A percentile compares a stretch with the other conserved stretches of the same genome.
Conservation (phyloP, 1,284 basidiomycete species). For the Boletellus deceptivus region DNA sequence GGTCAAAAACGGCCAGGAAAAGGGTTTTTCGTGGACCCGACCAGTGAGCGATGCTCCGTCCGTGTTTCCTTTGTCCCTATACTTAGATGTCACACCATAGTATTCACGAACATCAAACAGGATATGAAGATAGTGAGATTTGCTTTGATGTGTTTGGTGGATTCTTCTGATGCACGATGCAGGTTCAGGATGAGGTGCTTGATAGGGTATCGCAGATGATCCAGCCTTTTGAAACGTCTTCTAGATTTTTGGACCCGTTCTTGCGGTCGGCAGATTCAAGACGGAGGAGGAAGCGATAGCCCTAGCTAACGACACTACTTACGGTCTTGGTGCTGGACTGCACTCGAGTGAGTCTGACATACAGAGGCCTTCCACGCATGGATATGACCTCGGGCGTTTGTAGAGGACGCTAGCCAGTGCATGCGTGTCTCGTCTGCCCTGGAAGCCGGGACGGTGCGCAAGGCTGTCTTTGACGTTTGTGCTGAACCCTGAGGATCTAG, state of each 20-base stretch:
- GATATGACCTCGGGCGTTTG: conserved; percentile 2
- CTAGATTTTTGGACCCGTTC: conserved; percentile 85
- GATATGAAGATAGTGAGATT: conserved; percentile 75
- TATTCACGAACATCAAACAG: conserved; percentile 69
- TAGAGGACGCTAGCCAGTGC: conserved; percentile 83
- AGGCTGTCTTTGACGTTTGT: background rate
- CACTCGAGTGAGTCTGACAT: conserved; percentile 67
- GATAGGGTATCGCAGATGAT: conserved; percentile 4
- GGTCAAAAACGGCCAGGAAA: conserved; percentile 69
- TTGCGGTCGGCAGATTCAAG: conserved; percentile 73
- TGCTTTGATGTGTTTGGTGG: background rate
- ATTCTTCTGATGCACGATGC: conserved; percentile 14
- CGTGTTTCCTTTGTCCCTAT: conserved; percentile 2
- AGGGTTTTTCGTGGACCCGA: conserved; percentile 76
- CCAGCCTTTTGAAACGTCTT: conserved; percentile 6
- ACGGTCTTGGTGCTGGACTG: conserved; percentile 86
- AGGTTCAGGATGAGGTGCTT: conserved; percentile 73
- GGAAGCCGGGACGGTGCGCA: conserved; percentile 79
- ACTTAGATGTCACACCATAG: conserved; percentile 36
- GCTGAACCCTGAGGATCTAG: conserved; percentile 9
- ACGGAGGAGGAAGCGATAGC: conserved; percentile 78
- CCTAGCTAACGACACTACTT: conserved; percentile 81
- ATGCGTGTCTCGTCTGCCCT: conserved; percentile 80
- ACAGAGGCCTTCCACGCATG: background rate
- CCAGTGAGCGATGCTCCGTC: conserved; percentile 48